Evolutionary conservation across 768 basidiomycete genomes (phyloP).

Genomic region (Lanmaoa pseudosensibilis): DNA sequence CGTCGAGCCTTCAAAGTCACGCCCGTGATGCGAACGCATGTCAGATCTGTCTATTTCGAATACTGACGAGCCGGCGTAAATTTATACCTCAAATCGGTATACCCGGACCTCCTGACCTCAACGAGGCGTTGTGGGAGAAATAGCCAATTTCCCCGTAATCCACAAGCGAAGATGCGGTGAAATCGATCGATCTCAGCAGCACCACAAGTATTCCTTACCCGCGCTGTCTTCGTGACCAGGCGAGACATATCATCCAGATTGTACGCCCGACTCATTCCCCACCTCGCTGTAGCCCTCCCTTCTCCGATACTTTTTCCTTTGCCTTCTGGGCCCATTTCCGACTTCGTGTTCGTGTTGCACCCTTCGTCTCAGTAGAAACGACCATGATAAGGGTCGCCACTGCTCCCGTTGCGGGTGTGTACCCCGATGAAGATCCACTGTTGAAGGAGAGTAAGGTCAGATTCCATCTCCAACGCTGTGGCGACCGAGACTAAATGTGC

Average conservation of each 20-base stretch:
- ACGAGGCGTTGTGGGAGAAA: conserved; percentile 17
- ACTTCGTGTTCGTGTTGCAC: not conserved
- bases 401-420: not conserved
- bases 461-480: not conserved
- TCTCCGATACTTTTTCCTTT: not conserved
- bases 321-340: not conserved
- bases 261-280: conserved; percentile 1
- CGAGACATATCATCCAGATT: conserved; percentile 9
- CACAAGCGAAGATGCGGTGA: conserved; percentile 1
- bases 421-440: not conserved
- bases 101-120: conserved; percentile 11
- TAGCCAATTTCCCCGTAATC: not conserved
- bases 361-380: not conserved
- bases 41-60: not conserved
- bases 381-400: conserved; percentile 5
- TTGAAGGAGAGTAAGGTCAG: conserved; percentile 15
- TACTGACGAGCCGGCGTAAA: not conserved
- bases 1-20: not conserved
- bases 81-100: conserved; percentile 3
- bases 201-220: not conserved
- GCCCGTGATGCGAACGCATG: not conserved
- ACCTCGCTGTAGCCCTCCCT: not conserved
- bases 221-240: not conserved
- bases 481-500: conserved; percentile 6
- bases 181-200: conserved; percentile 13